Conservation (phyloP, 2,329 filamentous ascomycete genomes). For the Hirsutella thompsonii region DNA sequence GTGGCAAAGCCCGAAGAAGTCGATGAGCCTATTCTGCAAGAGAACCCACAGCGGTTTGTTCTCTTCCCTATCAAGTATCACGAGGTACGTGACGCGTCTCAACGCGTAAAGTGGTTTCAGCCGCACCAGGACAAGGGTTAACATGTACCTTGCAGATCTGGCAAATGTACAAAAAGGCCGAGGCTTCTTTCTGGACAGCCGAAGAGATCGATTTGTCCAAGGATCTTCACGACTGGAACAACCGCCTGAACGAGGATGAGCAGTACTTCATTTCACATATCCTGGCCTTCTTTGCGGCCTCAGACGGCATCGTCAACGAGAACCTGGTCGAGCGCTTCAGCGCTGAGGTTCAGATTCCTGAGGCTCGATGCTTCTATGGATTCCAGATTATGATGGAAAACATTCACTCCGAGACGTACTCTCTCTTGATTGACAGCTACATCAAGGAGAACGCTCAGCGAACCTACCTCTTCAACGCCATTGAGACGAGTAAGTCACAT, state of each 20-base stretch:
- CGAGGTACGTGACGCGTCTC: conserved; percentile 61
- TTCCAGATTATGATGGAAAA: conserved; percentile 99
- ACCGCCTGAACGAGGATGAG: conserved; percentile 91
- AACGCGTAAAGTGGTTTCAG: conserved; percentile 54
- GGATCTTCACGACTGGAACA: conserved; percentile 98
- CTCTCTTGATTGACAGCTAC: conserved; percentile 96
- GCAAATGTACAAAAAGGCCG: conserved; percentile 99
- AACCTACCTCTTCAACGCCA: conserved; percentile 92
- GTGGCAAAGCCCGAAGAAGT: conserved; percentile 55
- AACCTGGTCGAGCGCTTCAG: conserved; percentile 98
- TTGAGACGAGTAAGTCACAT: conserved; percentile 72
- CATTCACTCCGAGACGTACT: conserved; percentile 99
- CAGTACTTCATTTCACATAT: conserved; percentile 98
- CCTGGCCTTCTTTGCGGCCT: conserved; percentile 96
- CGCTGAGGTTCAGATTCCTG: conserved; percentile 89
- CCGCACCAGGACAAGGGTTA: conserved; percentile 18
- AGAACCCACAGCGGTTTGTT: conserved; percentile 93
- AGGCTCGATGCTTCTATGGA: conserved; percentile 98
- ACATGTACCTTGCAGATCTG: conserved; percentile 57
- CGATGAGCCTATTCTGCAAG: conserved; percentile 82
- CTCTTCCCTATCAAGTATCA: conserved; percentile 99
- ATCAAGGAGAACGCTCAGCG: conserved; percentile 96
- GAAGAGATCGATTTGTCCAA: conserved; percentile 99
- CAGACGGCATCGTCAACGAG: conserved; percentile 98
- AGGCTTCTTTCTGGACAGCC: conserved; percentile 99